Conservation (phyloP, 345 rosid genomes). For the Draba incana region DNA sequence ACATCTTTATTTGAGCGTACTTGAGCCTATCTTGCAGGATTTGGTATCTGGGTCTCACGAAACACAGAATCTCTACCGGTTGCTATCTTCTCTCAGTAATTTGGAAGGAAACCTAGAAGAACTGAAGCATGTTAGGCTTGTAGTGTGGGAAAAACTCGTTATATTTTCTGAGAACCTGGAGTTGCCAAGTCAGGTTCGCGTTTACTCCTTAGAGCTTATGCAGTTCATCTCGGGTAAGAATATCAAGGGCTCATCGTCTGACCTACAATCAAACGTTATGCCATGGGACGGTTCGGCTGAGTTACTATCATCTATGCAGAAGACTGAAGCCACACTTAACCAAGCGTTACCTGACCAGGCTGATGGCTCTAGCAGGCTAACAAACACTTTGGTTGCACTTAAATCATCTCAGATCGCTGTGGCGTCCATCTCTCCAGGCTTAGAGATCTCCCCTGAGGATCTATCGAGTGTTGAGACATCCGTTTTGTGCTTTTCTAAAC, state of each 20-base stretch:
- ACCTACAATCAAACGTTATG: conserved; percentile 54
- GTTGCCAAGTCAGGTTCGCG: conserved; percentile 75
- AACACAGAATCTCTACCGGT: conserved; percentile 53
- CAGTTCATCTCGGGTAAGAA: conserved; percentile 67
- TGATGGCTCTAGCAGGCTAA: conserved; percentile 66
- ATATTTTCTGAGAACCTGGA: conserved; percentile 73
- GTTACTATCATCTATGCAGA: conserved; percentile 52
- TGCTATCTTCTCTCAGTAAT: conserved; percentile 78
- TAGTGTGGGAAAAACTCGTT: conserved; percentile 76
- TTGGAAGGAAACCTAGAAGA: conserved; percentile 71
- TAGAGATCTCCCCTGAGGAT: conserved; percentile 75
- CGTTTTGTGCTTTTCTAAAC: conserved; percentile 68
- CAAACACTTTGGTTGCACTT: conserved; percentile 87
- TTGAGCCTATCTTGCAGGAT: conserved; percentile 68
- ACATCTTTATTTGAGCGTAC: conserved; percentile 56
- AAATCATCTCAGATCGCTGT: conserved; percentile 78
- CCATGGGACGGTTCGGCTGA: conserved; percentile 93
- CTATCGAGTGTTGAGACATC: conserved; percentile 59
- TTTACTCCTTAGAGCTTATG: conserved; percentile 84
- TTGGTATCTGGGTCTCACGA: conserved; percentile 54
- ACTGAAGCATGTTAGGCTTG: conserved; percentile 66
- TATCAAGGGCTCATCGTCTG: conserved; percentile 60
- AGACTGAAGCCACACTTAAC: conserved; percentile 44
- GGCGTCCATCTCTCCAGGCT: conserved; percentile 58
- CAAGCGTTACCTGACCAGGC: conserved; percentile 49